Percentiles rank a stretch among this genome's conserved stretches.
Evolutionary conservation across 1,139 yeast genomes (phyloP).

Genomic region (Candida neerlandica): DNA sequence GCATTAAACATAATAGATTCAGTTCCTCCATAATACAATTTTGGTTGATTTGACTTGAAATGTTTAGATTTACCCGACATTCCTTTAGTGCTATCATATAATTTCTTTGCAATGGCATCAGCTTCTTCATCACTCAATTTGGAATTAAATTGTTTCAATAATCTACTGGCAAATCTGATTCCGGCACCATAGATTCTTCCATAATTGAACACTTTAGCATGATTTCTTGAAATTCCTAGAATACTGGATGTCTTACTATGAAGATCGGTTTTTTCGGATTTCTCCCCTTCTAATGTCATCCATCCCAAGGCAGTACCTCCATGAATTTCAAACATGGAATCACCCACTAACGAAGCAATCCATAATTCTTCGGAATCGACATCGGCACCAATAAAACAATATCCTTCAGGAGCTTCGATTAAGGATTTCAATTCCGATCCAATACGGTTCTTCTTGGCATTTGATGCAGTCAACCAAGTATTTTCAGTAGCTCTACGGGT

Average conservation of each 20-base stretch:
- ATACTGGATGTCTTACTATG: conserved; percentile 94
- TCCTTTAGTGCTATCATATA: conserved; percentile 88
- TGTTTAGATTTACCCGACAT: conserved; percentile 29
- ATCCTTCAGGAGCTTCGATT: conserved; percentile 85
- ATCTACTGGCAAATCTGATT: conserved; percentile 78
- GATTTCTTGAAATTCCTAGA: conserved; percentile 84
- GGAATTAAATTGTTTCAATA: conserved; percentile 82
- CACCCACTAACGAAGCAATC: conserved; percentile 97
- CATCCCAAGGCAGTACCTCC: conserved; percentile 98
- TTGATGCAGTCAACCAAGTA: conserved; percentile 97
- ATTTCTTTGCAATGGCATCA: conserved; percentile 58
- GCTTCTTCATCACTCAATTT: conserved; percentile 70
- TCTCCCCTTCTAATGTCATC: conserved; percentile 98
- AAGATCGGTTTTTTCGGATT: conserved; percentile 85
- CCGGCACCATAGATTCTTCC: conserved; percentile 99
- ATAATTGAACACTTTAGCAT: conserved; percentile 94
- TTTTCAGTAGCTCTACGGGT: conserved; percentile 97
- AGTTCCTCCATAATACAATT: conserved; percentile 85
- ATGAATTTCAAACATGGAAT: conserved; percentile 82
- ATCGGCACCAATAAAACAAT: conserved; percentile 94
- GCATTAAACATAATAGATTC: conserved; percentile 91
- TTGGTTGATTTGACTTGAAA: conserved; percentile 24
- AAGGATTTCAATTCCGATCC: conserved; percentile 94
- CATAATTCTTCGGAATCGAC: conserved; percentile 98
- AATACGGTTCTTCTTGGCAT: conserved; percentile 79